Evolutionary conservation across 2,329 filamentous ascomycete species (phyloP), one percentile per base, ranked within the genome.

Genomic region (Clarireedia homoeocarpa): DNA sequence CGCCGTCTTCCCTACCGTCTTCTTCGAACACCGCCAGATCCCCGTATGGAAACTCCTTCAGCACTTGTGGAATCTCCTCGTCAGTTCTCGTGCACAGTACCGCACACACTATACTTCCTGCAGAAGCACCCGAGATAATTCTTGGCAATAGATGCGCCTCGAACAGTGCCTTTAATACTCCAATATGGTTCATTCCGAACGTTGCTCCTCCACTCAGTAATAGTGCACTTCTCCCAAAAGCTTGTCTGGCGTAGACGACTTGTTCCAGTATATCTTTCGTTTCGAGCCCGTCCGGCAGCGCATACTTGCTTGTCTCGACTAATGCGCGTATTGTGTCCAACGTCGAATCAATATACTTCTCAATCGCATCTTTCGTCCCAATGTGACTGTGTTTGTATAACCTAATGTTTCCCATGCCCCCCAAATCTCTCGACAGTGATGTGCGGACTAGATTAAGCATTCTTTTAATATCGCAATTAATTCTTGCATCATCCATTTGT

Each of bases 401-500:
- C 52, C 84, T 80, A 44, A 86, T 79, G 66, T 91, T 88, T 59
- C 88, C 89, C 86, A 96, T 95, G 51, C 87, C 88, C 6, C 89
- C 91, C 9, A 96, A 74, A 64, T 91, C 85, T 46, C 91, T 84
- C 40, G 86, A 89, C 49, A 96, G 73, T 1, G 88, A 79, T 1
- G 90, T 95, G 27, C 91, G 84, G 39, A 96, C 78, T 39, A 94
- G 77, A 66, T 90, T 85, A 66, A 94, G 78, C 86, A 96, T 94
- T 55, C 79, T 77, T 59, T 79, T 80, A 54, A 90, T 78, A 70
- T 96, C 89, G 62, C 84, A 83, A 61, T 79, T 84, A 10, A 78
- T 75, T 5, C 88, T 81, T 15, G 90, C 91, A 10, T 86, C 78
- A 62, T 95, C 86, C 58, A 96, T 77, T 61, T 90, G 83, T 53